Evolutionary conservation across 2,329 filamentous ascomycete genomes (phyloP), one percentile per base, ranked within the genome.

Genomic region (Alternaria longipes): DNA sequence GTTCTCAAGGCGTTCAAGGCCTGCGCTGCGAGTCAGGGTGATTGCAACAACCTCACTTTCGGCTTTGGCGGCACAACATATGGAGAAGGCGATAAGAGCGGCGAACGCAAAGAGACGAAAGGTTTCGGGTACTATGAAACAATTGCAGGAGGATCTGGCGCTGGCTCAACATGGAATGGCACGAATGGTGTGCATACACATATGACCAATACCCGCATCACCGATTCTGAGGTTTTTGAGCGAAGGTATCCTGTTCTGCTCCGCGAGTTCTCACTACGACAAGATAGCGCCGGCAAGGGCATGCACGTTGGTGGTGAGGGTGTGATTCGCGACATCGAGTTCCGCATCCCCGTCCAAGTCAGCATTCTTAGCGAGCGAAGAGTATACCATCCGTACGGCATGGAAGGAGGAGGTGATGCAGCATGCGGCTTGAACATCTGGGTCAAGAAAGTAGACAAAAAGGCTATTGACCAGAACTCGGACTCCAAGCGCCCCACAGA

Each of bases 101-200:
- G 63, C 14, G 64, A 63, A 12, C 67, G 71, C 44, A 84, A 86
- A 56, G 84, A 85, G n/a, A 83, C 87, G n/a, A 87, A 88, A 36
- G 92, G 92, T 0, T 95, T 95, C 73, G 92, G 92, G 9, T 95
- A 94, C 82, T 94, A 94, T 76, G 92, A 95, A 78, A 94, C 91
- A 6, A 93, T 95, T 64, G 89, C 90, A 0, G 91, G 92, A 40
- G 92, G 92, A 0, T 88, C 85, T 40, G 91, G 91, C 28, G 92
- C 91, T 0, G 91, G 91, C 0, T 85, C 89, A 0, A 83, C 84
- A 14, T 94, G 91, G 91, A 83, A 90, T 62, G 91, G 91, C 38
- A 89, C 90, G 11, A 87, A 83, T 54, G 91, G 90, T 16, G 90
- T 94, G n/a, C 91, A 94, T 74, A 90, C 87, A 2, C 91, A 94